Evolutionary conservation across 2,329 filamentous ascomycete species (phyloP), one percentile per base, ranked within the genome.

Genomic region (Cryoendolithus antarcticus): DNA sequence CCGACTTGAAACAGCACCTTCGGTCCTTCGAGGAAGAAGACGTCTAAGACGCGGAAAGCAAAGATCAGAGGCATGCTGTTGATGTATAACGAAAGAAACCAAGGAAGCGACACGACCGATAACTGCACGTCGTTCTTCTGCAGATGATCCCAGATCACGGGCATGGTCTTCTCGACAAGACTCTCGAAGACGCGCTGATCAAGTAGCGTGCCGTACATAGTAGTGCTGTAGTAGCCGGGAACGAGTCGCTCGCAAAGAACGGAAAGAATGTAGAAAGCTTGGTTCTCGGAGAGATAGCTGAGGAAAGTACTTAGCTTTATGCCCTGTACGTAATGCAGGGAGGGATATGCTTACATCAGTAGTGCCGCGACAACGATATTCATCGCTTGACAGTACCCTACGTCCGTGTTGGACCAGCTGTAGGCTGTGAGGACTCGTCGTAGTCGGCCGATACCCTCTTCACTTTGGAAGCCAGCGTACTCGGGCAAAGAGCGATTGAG

Each of bases 61-160:
- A 96, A 98, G 2, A 96, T 86, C n/a, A 98, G 70, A 4, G 91
- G 91, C 91, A 98, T 98, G 2, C 89, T 96, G 71, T 98, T 98
- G 69, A 98, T 93, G 63, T 96, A 98, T 11, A 98, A 71, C 4
- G 89, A 96, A 40, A 98, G 71, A 59, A 98, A 98, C 91, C 91
- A 98, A 3, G 91, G 91, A 32, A 98, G 71, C 7, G 89, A 96
- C n/a, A 96, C 91, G 28, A 98, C 91, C 0, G 91, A 96, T 12
- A 98, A 75, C 61, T 98, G 93, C 13, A 98, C 86, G 55, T 98
- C 91, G 43, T 83, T 91, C 64, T 91, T 93, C 48, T 88, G 82
- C n/a, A 98, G 75, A 55, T 98, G 91, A 13, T 96, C 89, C 88
- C 91, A 98, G 10, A 98, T 73, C 42, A 98, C 82, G 1, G 91